A percentile compares a stretch with the other conserved stretches of the same genome.
phyloP scores from a whole-genome alignment of 169 alveolate genomes.

The Cystoisospora suis region DNA sequence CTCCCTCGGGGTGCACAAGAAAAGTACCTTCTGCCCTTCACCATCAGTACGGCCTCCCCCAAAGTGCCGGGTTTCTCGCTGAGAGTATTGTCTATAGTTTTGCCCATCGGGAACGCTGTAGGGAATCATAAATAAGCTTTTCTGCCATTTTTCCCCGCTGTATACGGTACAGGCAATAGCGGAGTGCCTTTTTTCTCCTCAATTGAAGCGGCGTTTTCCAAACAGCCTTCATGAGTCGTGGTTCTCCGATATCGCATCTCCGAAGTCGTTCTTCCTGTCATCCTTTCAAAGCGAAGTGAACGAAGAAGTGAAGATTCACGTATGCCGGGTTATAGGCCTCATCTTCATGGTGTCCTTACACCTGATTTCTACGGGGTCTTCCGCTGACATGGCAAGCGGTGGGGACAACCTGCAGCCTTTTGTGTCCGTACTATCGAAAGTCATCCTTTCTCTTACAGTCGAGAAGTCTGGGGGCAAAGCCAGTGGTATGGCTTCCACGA shows the following conservation, averaged over 20 bases:
- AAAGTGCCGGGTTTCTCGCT: too few species aligned
- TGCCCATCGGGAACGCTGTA: too few species aligned
- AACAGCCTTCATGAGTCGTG: background rate
- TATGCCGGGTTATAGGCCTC: slow-evolving; percentile 1
- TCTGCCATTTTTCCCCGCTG: too few species aligned
- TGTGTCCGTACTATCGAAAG: background rate
- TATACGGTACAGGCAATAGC: slow-evolving; percentile 2
- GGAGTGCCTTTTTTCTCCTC: slow-evolving; percentile 1
- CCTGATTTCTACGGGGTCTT: background rate
- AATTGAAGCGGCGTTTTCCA: slow-evolving; percentile 2
- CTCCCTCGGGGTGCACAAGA: too few species aligned
- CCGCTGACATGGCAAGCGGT: background rate
- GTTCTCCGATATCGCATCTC: slow-evolving; percentile 16
- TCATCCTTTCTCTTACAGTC: background rate
- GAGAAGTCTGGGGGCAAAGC: background rate
- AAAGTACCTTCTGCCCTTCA: too few species aligned
- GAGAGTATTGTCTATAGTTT: too few species aligned
- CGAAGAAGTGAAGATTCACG: slow-evolving; percentile 30
- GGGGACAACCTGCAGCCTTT: slow-evolving; percentile 14
- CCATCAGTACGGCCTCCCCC: too few species aligned
- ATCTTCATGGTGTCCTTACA: slow-evolving; percentile 32
- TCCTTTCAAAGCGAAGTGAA: background rate
- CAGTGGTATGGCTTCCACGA: background rate
- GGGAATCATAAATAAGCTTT: too few species aligned
- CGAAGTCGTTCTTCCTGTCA: background rate